phyloP scores from a whole-genome alignment of 805 yeast species.

The Saccharomycopsis amapae region DNA sequence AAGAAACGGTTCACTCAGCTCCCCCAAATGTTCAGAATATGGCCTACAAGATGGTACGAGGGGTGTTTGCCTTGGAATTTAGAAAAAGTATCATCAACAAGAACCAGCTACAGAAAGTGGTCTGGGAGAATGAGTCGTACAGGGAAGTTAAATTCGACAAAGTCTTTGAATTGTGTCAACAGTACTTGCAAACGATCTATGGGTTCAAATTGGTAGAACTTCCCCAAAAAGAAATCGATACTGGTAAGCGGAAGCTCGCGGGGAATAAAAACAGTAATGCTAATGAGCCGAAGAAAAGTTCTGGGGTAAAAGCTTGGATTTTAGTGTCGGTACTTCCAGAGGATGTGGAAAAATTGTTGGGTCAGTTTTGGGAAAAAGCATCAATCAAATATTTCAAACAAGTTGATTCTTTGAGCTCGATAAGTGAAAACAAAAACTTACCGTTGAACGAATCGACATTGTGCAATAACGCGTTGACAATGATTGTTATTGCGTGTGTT shows the following conservation, averaged over 20 bases:
- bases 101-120: conserved; percentile 15
- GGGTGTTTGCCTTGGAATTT: conserved; percentile 17
- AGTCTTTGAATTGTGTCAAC: conserved; percentile 18
- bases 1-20: neutral
- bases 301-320: neutral
- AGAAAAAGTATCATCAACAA: conserved; percentile 13
- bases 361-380: conserved; percentile 12
- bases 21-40: conserved; percentile 6
- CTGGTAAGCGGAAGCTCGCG: neutral
- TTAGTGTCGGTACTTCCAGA: neutral
- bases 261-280: neutral
- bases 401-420: conserved; percentile 4
- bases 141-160: conserved; percentile 15
- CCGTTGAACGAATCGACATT: conserved; percentile 22
- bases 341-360: conserved; percentile 8
- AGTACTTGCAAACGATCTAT: conserved; percentile 4
- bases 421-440: conserved; percentile 7
- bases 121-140: conserved; percentile 17
- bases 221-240: conserved; percentile 4
- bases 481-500: conserved; percentile 24
- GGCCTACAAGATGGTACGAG: conserved; percentile 21
- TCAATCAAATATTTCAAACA: conserved; percentile 8
- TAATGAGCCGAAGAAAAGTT: neutral
- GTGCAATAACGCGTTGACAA: conserved; percentile 22
- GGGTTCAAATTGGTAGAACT: conserved; percentile 11